Evolutionary conservation across 2,329 filamentous ascomycete genomes (phyloP).

Genomic region (Colletotrichum eleusines): DNA sequence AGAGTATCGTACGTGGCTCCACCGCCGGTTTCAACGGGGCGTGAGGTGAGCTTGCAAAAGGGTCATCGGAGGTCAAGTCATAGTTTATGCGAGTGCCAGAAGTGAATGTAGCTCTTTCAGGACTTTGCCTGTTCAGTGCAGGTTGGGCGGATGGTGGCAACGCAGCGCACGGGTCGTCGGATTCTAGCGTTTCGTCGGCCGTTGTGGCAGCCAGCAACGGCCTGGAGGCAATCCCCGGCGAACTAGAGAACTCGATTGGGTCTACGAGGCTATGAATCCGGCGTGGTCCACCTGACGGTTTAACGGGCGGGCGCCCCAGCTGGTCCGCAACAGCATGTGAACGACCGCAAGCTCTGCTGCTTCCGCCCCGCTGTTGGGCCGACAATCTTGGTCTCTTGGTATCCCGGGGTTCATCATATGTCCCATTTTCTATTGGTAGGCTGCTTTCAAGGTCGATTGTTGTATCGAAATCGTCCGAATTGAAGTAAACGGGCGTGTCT

Average conservation of each 20-base stretch:
- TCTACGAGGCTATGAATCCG: constrained; percentile 28
- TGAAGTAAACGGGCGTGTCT: constrained; percentile 47
- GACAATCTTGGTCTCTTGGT: constrained; percentile 49
- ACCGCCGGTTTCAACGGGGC: constrained; percentile 5
- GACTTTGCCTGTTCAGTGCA: constrained; percentile 40
- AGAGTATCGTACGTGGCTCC: constrained; percentile 13
- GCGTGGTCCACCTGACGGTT: not conserved
- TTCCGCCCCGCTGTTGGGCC: constrained; percentile 11
- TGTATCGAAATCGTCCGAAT: constrained; percentile 58
- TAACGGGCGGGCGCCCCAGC: not conserved
- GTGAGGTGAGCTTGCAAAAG: constrained; percentile 45
- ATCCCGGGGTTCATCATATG: constrained; percentile 43
- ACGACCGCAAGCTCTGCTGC: not conserved
- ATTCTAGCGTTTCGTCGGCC: not conserved
- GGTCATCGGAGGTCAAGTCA: constrained; percentile 39
- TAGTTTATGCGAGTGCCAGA: not conserved
- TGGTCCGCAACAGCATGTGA: constrained; percentile 20
- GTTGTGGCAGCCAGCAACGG: not conserved
- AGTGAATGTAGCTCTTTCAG: constrained; percentile 42
- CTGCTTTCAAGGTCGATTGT: constrained; percentile 52
- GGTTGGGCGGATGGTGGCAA: constrained; percentile 37
- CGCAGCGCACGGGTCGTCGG: constrained; percentile 44
- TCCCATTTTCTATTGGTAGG: not conserved
- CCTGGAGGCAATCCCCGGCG: constrained; percentile 43
- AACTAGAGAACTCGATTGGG: constrained; percentile 55